Evolutionary conservation across 2,329 filamentous ascomycete genomes (phyloP).

Genomic region (Colletotrichum filicis): DNA sequence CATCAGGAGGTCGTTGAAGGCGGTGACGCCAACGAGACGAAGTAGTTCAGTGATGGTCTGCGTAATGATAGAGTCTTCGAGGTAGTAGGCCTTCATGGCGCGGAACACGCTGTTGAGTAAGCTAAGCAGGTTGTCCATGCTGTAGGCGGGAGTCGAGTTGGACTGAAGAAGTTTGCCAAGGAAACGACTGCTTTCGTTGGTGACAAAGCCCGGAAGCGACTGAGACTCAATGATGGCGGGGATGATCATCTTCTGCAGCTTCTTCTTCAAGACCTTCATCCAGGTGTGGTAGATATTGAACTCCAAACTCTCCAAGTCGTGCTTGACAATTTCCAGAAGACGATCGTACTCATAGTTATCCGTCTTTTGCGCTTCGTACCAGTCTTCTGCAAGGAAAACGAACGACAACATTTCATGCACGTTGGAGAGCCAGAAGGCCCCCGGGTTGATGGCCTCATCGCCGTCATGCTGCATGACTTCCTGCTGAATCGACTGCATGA

Average conservation of each 20-base stretch:
- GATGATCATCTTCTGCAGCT: slow-evolving; percentile 99
- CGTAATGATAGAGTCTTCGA: slow-evolving; percentile 95
- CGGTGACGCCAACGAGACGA: slow-evolving; percentile 92
- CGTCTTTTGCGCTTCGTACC: slow-evolving; percentile 99
- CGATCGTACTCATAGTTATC: slow-evolving; percentile 99
- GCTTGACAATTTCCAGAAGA: slow-evolving; percentile 97
- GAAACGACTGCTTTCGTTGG: slow-evolving; percentile 98
- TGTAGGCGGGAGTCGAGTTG: slow-evolving; percentile 93
- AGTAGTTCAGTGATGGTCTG: slow-evolving; percentile 96
- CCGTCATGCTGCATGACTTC: slow-evolving; percentile 99
- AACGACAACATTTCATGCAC: slow-evolving; percentile 99
- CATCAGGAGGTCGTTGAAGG: slow-evolving; percentile 98
- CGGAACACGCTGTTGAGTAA: slow-evolving; percentile 97
- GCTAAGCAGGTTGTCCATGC: slow-evolving; percentile 98
- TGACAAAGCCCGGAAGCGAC: slow-evolving; percentile 97
- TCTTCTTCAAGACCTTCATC: slow-evolving; percentile 99
- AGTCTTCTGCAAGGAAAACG: slow-evolving; percentile 98
- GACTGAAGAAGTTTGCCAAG: slow-evolving; percentile 94
- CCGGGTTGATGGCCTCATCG: slow-evolving; percentile 95
- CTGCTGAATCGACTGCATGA: slow-evolving; percentile 99
- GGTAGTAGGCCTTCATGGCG: slow-evolving; percentile 98
- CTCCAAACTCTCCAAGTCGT: slow-evolving; percentile 96
- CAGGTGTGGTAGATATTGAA: slow-evolving; percentile 99
- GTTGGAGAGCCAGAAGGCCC: slow-evolving; percentile 98
- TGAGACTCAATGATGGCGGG: slow-evolving; percentile 99